Evolutionary conservation across 345 rosid species (phyloP).

Genomic region (Hibiscus mutabilis): DNA sequence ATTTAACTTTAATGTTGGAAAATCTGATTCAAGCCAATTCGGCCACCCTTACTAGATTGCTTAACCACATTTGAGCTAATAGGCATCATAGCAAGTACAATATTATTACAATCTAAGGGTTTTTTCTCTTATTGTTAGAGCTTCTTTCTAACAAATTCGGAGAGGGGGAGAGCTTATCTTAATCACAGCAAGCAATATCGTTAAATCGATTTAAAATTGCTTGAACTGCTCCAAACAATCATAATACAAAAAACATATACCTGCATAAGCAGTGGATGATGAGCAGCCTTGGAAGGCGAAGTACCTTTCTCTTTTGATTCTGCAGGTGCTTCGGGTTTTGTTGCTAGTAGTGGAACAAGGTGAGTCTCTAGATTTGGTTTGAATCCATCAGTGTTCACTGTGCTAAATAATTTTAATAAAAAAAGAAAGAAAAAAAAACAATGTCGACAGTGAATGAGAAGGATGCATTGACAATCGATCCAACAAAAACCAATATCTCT

Average conservation of each 20-base stretch:
- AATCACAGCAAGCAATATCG: background rate
- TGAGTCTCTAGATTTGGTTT: constrained; percentile 91
- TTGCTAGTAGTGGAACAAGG: constrained; percentile 71
- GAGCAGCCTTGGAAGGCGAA: constrained; percentile 45
- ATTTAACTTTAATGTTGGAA: background rate
- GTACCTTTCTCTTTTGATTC: constrained; percentile 46
- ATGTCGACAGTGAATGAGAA: background rate
- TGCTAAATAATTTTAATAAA: constrained; percentile 45
- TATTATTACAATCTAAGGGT: background rate
- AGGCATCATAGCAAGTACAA: background rate
- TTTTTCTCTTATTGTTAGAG: background rate
- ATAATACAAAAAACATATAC: constrained; percentile 24
- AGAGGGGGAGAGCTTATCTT: background rate
- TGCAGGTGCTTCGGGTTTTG: constrained; percentile 40
- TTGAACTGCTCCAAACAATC: background rate
- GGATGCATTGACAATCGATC: background rate
- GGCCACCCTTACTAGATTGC: background rate
- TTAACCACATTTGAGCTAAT: background rate
- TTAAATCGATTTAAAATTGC: background rate
- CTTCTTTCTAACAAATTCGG: constrained; percentile 1
- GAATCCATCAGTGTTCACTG: constrained; percentile 86
- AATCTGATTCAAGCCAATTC: background rate
- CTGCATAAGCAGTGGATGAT: constrained; percentile 90
- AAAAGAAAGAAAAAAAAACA: background rate
- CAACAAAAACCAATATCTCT: background rate